These are phyloP conservation scores for Acacia acuminata DNA, from an alignment of 306 rosid species.

Conservation along the genomic window DNA sequence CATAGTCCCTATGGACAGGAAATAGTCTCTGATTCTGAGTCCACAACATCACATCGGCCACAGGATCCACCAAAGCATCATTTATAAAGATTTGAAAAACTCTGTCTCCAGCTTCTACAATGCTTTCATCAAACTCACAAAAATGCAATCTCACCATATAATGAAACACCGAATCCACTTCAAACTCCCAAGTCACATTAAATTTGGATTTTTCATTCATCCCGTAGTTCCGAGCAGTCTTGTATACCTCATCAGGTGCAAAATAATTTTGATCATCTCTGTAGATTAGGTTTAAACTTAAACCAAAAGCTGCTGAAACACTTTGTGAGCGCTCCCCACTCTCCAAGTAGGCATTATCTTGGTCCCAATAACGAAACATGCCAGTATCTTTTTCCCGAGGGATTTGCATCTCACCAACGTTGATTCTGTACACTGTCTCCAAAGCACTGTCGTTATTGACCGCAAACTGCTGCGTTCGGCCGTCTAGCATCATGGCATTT, in stretches of 20 bases:
- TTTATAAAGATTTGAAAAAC: constrained; percentile 17
- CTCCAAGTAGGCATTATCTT: not conserved
- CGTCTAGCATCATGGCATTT: not conserved
- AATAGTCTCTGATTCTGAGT: not conserved
- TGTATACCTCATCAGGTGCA: not conserved
- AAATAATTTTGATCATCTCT: not conserved
- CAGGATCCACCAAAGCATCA: not conserved
- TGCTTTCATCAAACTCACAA: not conserved
- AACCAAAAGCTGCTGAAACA: not conserved
- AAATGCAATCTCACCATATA: constrained; percentile 18
- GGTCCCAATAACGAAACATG: not conserved
- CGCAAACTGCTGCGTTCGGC: not conserved
- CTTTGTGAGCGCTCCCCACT: not conserved
- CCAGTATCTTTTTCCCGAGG: not conserved
- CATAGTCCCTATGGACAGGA: constrained; percentile 6
- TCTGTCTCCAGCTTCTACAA: not conserved
- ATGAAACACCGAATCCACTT: not conserved
- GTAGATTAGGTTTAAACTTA: not conserved
- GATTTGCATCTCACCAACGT: not conserved
- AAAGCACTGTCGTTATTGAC: not conserved
- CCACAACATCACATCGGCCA: not conserved
- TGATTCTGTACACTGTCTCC: not conserved
- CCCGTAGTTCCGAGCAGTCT: not conserved
- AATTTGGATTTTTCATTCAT: not conserved
- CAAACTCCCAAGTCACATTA: not conserved